Evolutionary conservation across 2,329 filamentous ascomycete species (phyloP).

Genomic region (Xylariaceae sp.): DNA sequence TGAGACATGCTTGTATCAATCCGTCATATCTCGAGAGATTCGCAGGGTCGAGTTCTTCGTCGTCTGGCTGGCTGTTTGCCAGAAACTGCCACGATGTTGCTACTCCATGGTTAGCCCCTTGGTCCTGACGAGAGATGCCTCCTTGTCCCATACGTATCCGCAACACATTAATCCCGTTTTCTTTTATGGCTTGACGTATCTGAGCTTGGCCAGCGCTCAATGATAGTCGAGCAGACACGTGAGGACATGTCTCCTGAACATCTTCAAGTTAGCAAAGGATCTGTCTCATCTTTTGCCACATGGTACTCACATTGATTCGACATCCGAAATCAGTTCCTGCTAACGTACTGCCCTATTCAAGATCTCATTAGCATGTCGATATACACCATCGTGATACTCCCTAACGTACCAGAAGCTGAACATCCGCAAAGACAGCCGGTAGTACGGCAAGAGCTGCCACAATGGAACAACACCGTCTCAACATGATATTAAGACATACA

Average conservation of each 20-base stretch:
- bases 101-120: conserved; percentile 15
- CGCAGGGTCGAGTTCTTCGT: conserved; percentile 39
- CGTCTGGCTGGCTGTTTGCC: conserved; percentile 47
- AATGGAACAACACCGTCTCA: conserved; percentile 28
- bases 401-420: conserved; percentile 29
- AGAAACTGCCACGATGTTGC: conserved; percentile 57
- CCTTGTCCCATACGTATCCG: conserved; percentile 41
- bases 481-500: conserved; percentile 19
- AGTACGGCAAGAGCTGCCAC: conserved; percentile 22
- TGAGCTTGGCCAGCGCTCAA: conserved; percentile 40
- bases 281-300: neutral
- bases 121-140: neutral
- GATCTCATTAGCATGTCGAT: conserved; percentile 4
- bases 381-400: too few species aligned
- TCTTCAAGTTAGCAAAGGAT: too few species aligned
- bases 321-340: conserved; percentile 47
- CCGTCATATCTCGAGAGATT: conserved; percentile 50
- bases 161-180: conserved; percentile 51
- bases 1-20: conserved; percentile 52
- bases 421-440: conserved; percentile 25
- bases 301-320: conserved; percentile 37
- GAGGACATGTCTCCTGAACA: conserved; percentile 36
- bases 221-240: conserved; percentile 34
- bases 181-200: conserved; percentile 52
- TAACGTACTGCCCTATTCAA: conserved; percentile 39